Evolutionary conservation across 495 filamentous ascomycete genomes (phyloP).

Genomic region (Penicillium malachiteum): DNA sequence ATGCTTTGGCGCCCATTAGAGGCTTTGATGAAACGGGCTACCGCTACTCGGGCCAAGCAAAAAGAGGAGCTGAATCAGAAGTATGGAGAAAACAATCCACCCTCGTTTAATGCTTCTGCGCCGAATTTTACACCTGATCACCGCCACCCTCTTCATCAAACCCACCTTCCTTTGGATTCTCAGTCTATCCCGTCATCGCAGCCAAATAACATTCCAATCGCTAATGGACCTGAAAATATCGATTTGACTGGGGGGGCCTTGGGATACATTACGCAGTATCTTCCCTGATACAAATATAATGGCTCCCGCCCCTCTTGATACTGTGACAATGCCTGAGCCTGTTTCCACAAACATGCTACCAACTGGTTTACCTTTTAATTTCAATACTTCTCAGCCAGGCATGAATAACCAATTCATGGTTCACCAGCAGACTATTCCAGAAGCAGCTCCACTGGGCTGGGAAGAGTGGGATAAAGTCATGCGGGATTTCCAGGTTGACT

Average conservation of each 20-base stretch:
- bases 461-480: constrained; percentile 52
- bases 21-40: constrained; percentile 69
- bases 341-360: constrained; percentile 7
- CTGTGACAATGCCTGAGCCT: constrained; percentile 9
- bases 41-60: constrained; percentile 33
- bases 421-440: constrained; percentile 5
- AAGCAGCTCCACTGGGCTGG: constrained; percentile 29
- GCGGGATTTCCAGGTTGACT: constrained; percentile 48
- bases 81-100: constrained; percentile 12
- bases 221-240: constrained; percentile 20
- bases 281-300: constrained; percentile 35
- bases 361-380: constrained; percentile 8
- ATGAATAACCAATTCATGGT: constrained; percentile 15
- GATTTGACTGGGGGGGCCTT: constrained; percentile 32
- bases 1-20: constrained; percentile 73
- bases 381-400: background rate
- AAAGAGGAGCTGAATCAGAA: constrained; percentile 29
- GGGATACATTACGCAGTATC: constrained; percentile 27
- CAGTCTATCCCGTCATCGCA: constrained; percentile 1
- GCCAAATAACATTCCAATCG: background rate
- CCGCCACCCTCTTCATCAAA: constrained; percentile 14
- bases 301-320: constrained; percentile 13
- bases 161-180: constrained; percentile 14
- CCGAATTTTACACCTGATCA: constrained; percentile 2
- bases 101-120: constrained; percentile 3